Evolutionary conservation across 140 eudicot genomes (phyloP), one percentile per base, ranked within the genome.

Genomic region (Anethum foeniculum): DNA sequence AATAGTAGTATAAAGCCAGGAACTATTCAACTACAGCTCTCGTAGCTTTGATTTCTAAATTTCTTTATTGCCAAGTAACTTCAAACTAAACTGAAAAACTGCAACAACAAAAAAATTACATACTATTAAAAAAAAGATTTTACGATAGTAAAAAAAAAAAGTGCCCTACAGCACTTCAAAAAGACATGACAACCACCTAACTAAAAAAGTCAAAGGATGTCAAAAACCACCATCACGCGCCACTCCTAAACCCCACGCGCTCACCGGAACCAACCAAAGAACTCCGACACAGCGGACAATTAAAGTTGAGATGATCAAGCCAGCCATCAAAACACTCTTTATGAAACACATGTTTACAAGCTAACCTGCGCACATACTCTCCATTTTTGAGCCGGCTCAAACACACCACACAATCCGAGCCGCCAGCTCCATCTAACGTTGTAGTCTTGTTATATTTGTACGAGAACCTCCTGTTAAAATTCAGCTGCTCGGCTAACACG

Each of bases 301-400:
- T 88, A 79, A 91, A 88, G 82, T 91, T 86, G 39, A 90, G 83
- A 21, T 85, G 90, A 56, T 82, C 89, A 27, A 93, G 90, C 97
- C 98, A 93, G 0, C 98, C 96, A 49, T 93, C 98, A 28, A 93
- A 82, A 49, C 98, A 93, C 32, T 86, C 88, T 85, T 87, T 91
- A 41, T 93, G 98, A 74, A 93, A 93, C 15, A 91, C 96, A 77
- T 93, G 98, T 15, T 82, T 77, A 84, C 98, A 93, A 18, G 87
- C 83, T 8, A 93, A 67, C 88, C 82, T 87, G 43, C 96, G 92
- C 82, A 93, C 93, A 56, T 36, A 83, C 8, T 91, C 97, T 0
- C 98, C 98, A 12, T 91, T 86, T 6, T 27, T 69, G 7, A 93
- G 51, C 58, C 77, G 77, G 88, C 85, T 87, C 88, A 93, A 83